Conservation (phyloP, 164 flowering plant species). For the Berberis vulgaris region DNA sequence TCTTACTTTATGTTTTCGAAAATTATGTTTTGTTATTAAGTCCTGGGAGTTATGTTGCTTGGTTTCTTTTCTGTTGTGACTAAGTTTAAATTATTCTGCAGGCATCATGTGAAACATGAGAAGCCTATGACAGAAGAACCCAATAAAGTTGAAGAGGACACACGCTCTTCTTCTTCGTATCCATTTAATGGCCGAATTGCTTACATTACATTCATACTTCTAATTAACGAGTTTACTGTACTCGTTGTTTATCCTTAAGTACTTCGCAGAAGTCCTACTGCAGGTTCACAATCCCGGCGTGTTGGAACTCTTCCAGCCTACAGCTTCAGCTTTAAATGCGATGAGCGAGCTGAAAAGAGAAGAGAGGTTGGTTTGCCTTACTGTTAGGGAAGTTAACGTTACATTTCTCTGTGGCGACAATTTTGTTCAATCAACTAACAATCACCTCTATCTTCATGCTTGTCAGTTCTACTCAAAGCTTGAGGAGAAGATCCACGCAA, state of each 20-base stretch:
- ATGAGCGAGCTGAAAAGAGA: slow-evolving; percentile 91
- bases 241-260: slow-evolving; percentile 38
- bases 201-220: too few relatives aligned
- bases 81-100: slow-evolving; percentile 16
- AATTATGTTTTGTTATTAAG: too few relatives aligned
- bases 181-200: slow-evolving; percentile 23
- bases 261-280: slow-evolving; percentile 41
- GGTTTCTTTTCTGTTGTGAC: not conserved
- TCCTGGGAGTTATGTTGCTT: not conserved
- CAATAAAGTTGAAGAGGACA: slow-evolving; percentile 31
- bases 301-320: slow-evolving; percentile 64
- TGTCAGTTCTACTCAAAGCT: slow-evolving; percentile 89
- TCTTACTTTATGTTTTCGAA: too few relatives aligned
- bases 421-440: not conserved
- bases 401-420: not conserved
- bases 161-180: slow-evolving; percentile 50
- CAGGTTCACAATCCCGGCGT: slow-evolving; percentile 44
- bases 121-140: slow-evolving; percentile 45
- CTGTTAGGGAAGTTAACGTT: not conserved
- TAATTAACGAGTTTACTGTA: not conserved
- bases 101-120: slow-evolving; percentile 44
- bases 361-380: slow-evolving; percentile 56
- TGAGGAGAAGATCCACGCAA: slow-evolving; percentile 83
- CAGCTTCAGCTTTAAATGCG: slow-evolving; percentile 76
- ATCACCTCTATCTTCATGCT: slow-evolving; percentile 4